phyloP scores from a whole-genome alignment of 1,284 basidiomycete genomes.

The Earliella scabrosa region DNA sequence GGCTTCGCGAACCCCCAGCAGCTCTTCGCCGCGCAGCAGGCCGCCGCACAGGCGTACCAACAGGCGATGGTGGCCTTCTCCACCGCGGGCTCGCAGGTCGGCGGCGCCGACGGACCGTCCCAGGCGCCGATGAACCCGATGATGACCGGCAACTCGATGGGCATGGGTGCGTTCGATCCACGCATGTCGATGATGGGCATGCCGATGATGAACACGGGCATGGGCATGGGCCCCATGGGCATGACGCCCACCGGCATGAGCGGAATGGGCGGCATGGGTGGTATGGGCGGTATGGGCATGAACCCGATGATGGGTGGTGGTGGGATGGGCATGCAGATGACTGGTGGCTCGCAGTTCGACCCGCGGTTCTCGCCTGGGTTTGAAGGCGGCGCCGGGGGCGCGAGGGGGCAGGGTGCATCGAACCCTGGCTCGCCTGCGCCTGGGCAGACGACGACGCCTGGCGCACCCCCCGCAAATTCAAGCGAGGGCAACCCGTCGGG shows the following conservation, averaged over 20 bases:
- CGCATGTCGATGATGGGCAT: conserved; percentile 61
- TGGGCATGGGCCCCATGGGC: conserved; percentile 28
- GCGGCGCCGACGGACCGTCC: conserved; percentile 45
- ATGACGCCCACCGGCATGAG: conserved; percentile 29
- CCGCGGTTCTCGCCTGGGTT: conserved; percentile 26
- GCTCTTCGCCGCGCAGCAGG: conserved; percentile 90
- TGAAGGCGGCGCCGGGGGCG: conserved; percentile 19
- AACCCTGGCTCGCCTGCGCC: conserved; percentile 28
- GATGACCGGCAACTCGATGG: conserved; percentile 55
- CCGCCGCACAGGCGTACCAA: conserved; percentile 86
- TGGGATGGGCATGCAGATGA: conserved; percentile 26
- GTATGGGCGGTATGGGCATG: conserved; percentile 44
- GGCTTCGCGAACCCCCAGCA: conserved; percentile 75
- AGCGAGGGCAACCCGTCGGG: neutral
- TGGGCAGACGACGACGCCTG: neutral
- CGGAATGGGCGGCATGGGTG: conserved; percentile 28
- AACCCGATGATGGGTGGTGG: conserved; percentile 26
- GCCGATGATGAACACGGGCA: conserved; percentile 46
- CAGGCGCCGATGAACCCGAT: conserved; percentile 49
- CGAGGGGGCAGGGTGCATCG: no score
- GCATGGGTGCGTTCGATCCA: conserved; percentile 45
- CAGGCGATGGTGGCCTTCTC: conserved; percentile 92
- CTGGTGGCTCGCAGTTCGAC: conserved; percentile 29
- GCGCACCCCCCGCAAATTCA: neutral
- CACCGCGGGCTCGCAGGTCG: conserved; percentile 74